Evolutionary conservation across 2,329 filamentous ascomycete genomes (phyloP).

Genomic region (Cytospora chrysosperma): DNA sequence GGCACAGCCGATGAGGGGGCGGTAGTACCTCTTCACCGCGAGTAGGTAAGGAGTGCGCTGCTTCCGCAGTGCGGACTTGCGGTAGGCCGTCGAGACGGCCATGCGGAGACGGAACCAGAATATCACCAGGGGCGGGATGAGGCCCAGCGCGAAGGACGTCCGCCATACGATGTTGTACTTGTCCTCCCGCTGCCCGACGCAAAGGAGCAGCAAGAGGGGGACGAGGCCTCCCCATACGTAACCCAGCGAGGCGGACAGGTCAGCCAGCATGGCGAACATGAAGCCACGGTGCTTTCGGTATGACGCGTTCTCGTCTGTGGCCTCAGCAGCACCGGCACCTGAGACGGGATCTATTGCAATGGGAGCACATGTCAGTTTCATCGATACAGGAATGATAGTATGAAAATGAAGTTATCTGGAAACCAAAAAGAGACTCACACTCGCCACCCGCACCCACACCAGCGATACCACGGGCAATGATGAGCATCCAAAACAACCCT

Average conservation of each 20-base stretch:
- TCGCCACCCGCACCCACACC: conserved; percentile 44
- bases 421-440: neutral
- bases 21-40: conserved; percentile 48
- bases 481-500: conserved; percentile 53
- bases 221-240: conserved; percentile 51
- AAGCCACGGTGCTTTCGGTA: conserved; percentile 50
- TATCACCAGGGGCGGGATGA: conserved; percentile 48
- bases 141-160: conserved; percentile 48
- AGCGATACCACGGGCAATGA: conserved; percentile 41
- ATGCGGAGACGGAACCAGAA: conserved; percentile 54
- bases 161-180: conserved; percentile 50
- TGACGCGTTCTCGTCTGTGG: conserved; percentile 47
- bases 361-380: neutral
- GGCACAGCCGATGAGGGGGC: conserved; percentile 47
- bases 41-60: conserved; percentile 47
- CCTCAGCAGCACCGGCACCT: conserved; percentile 49
- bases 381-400: neutral
- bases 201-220: conserved; percentile 50
- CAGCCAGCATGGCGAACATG: conserved; percentile 55
- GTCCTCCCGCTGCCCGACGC: conserved; percentile 43
- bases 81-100: conserved; percentile 49
- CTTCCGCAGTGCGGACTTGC: conserved; percentile 46
- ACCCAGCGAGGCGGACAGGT: conserved; percentile 50
- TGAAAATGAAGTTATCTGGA: neutral
- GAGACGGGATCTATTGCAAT: conserved; percentile 45